These are phyloP conservation scores for Ustilago vetiveriae DNA, from an alignment of 1,284 basidiomycete genomes.

Conservation along the genomic window DNA sequence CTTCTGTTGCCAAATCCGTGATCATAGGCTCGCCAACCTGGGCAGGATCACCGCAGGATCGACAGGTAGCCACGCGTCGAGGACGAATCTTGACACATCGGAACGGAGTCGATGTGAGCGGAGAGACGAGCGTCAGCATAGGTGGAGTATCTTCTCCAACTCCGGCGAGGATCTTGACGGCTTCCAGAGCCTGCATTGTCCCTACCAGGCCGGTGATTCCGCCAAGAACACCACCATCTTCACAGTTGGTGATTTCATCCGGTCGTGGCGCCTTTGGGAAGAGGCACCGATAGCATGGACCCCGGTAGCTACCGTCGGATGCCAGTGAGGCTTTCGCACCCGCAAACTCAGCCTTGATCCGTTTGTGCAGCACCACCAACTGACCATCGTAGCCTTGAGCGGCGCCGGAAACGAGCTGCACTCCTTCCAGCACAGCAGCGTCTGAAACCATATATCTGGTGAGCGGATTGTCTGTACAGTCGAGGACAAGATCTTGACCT, in stretches of 20 bases:
- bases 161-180: slow-evolving; percentile 73
- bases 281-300: slow-evolving; percentile 94
- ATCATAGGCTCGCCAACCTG: slow-evolving; percentile 38
- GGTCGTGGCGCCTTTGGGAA: slow-evolving; percentile 73
- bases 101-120: slow-evolving; percentile 78
- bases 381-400: slow-evolving; percentile 93
- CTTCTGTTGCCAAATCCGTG: slow-evolving; percentile 48
- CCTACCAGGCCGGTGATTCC: slow-evolving; percentile 90
- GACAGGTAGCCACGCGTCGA: slow-evolving; percentile 49
- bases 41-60: slow-evolving; percentile 55
- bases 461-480: slow-evolving; percentile 93
- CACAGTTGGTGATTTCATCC: slow-evolving; percentile 73
- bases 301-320: slow-evolving; percentile 65
- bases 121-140: slow-evolving; percentile 77
- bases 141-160: slow-evolving; percentile 69
- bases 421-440: slow-evolving; percentile 77
- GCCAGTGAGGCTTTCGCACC: slow-evolving; percentile 5
- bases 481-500: slow-evolving; percentile 77
- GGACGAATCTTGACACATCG: slow-evolving; percentile 80
- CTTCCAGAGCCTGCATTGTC: slow-evolving; percentile 87
- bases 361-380: slow-evolving; percentile 69
- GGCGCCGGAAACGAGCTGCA: slow-evolving; percentile 89
- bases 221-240: slow-evolving; percentile 90
- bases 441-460: slow-evolving; percentile 96
- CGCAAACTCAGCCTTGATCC: slow-evolving; percentile 31